Conservation (phyloP, 2,329 filamentous ascomycete species). For the Paracorniculantispora psalliotae region DNA sequence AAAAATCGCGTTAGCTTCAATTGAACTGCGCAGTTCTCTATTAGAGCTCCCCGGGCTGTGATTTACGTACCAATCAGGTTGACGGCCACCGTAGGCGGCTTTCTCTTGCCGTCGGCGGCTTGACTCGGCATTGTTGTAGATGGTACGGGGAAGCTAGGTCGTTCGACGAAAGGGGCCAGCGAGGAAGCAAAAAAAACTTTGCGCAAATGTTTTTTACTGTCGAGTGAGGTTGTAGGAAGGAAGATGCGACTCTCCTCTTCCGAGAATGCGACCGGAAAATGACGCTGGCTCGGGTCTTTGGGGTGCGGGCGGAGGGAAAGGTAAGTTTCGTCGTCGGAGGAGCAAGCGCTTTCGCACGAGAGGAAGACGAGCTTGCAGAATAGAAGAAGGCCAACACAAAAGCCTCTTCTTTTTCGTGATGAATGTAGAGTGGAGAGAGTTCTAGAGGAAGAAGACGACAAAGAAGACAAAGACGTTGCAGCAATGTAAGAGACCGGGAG, state of each 20-base stretch:
- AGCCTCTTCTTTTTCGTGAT: background rate
- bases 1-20: slow-evolving; percentile 18
- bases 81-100: slow-evolving; percentile 77
- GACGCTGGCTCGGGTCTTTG: background rate
- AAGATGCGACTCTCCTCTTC: background rate
- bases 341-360: background rate
- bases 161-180: background rate
- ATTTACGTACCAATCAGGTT: slow-evolving; percentile 74
- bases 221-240: background rate
- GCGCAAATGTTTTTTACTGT: background rate
- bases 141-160: background rate
- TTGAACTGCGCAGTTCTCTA: slow-evolving; percentile 13
- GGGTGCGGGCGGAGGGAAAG: slow-evolving; percentile 3
- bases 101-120: slow-evolving; percentile 47
- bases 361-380: background rate
- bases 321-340: background rate
- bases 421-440: slow-evolving; percentile 3
- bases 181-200: slow-evolving; percentile 7
- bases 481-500: slow-evolving; percentile 2
- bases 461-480: too few relatives aligned
- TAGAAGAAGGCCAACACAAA: background rate
- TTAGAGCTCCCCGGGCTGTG: background rate
- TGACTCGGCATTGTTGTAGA: slow-evolving; percentile 28
- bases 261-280: background rate
- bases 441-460: background rate